Evolutionary conservation across 495 filamentous ascomycete genomes (phyloP).

Genomic region (Cryomyces minteri): DNA sequence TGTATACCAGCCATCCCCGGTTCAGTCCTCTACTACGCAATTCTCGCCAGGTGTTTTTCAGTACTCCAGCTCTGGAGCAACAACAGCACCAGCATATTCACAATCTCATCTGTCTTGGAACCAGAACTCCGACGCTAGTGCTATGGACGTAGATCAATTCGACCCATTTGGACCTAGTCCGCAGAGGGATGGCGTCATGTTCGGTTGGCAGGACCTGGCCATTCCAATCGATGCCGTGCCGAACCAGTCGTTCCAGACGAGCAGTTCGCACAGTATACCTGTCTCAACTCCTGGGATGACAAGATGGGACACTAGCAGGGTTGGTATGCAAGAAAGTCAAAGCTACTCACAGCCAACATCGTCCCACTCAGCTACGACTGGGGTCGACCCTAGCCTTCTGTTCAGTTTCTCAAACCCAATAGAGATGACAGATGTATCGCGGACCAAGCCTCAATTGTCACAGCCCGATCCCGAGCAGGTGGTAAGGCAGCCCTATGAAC

Average conservation of each 20-base stretch:
- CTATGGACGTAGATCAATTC: slow-evolving; percentile 13
- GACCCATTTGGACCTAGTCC: slow-evolving; percentile 18
- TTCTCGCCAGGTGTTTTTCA: slow-evolving; percentile 51
- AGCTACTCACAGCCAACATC: too few relatives aligned
- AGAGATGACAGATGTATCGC: not conserved
- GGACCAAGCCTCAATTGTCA: too few relatives aligned
- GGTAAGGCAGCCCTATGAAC: too few relatives aligned
- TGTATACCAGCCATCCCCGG: not conserved
- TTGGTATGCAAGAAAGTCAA: too few relatives aligned
- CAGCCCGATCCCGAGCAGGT: too few relatives aligned
- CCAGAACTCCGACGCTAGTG: slow-evolving; percentile 21
- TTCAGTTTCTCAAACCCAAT: slow-evolving; percentile 14
- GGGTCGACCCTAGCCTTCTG: slow-evolving; percentile 15
- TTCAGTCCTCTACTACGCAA: slow-evolving; percentile 34
- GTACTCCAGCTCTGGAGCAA: slow-evolving; percentile 50
- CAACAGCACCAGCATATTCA: slow-evolving; percentile 45
- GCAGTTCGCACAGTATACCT: not conserved
- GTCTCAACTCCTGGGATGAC: not conserved
- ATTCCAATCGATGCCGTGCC: not conserved
- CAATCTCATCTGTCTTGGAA: slow-evolving; percentile 64
- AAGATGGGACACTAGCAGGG: too few relatives aligned
- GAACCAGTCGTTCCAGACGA: not conserved
- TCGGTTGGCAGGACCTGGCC: not conserved
- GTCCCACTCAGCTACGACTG: slow-evolving; percentile 2
- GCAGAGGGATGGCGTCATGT: slow-evolving; percentile 6